Percentiles rank a stretch among this genome's conserved stretches.
These are phyloP conservation scores for Cyclotella cryptica DNA, from an alignment of 108 stramenopile species.

Conservation along the genomic window DNA sequence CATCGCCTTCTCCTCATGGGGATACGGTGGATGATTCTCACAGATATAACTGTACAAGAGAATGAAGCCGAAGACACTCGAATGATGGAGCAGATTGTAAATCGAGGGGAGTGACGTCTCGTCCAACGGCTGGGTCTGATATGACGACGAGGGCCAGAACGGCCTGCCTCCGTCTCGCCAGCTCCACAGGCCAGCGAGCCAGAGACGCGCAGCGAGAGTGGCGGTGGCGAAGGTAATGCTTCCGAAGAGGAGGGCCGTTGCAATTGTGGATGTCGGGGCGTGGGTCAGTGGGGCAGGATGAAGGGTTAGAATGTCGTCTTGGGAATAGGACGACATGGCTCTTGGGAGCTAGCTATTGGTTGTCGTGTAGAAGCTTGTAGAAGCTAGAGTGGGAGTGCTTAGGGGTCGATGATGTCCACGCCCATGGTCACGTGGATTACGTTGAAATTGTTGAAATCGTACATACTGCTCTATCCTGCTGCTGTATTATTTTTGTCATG, in stretches of 20 bases:
- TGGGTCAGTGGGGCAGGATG: too few species aligned
- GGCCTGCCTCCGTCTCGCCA: conserved; percentile 53
- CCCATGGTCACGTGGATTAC: too few species aligned
- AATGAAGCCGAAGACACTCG: conserved; percentile 74
- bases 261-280: conserved; percentile 56
- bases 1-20: conserved; percentile 70
- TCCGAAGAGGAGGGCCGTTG: conserved; percentile 82
- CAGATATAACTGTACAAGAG: conserved; percentile 85
- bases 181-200: conserved; percentile 57
- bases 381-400: too few species aligned
- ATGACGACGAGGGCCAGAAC: neutral
- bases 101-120: conserved; percentile 64
- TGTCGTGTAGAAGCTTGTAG: too few species aligned
- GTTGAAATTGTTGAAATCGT: too few species aligned
- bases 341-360: too few species aligned
- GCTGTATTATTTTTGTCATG: too few species aligned
- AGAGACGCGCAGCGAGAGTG: conserved; percentile 58
- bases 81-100: conserved; percentile 76
- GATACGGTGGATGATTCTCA: conserved; percentile 86
- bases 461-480: too few species aligned
- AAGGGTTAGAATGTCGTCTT: too few species aligned
- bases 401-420: too few species aligned
- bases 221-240: conserved; percentile 73
- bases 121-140: conserved; percentile 60
- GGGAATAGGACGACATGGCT: too few species aligned